Evolutionary conservation across 1,284 basidiomycete genomes (phyloP), one percentile per base, ranked within the genome.

Genomic region (Sanghuangporus baumii): DNA sequence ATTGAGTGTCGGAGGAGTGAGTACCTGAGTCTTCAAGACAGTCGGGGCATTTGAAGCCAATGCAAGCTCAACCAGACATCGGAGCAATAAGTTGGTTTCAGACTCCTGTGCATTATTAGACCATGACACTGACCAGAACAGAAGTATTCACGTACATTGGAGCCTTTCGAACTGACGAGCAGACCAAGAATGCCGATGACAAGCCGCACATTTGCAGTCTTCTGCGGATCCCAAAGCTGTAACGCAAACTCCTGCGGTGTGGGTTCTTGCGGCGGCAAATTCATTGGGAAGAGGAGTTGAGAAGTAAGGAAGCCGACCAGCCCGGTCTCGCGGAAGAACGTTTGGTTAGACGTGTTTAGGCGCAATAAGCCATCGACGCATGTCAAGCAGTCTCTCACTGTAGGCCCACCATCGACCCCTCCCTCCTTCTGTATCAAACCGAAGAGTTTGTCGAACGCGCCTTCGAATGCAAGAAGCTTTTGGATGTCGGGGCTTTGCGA

Each of bases 291-390:
- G 67, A 93, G 87, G 31, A 99, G 83, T 20, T 98, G 83, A 1
- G 93, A 84, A 12, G 89, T 61, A 20, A 64, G 91, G 8, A 98
- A 79, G 11, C 88, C 76, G 57, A 96, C 93, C 51, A 96, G 83
- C 7, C 89, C 81, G 1, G 94, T 93, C 77, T 97, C 96, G 62
- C 94, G 89, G 78, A 99, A 98, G 79, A 98, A 98, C 73, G 95
- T 98, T 81, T 97, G 95, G 75, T 98, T 99, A 3, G 95, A 96
- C 31, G 89, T 87, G 73, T 99, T 98, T 79, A 94, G 96, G 31
- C 93, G 82, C 65, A 99, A 78, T 34, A 99, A 78, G 5, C 85
- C 85, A 68, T 95, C 94, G 23, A 96, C 85, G 66, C 91, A 94
- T 9, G 85, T 81, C 61, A 99, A 78, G 9, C 93, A 93, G 68